Evolutionary conservation across 148 eudicot genomes (phyloP).

Genomic region (Persicaria tinctoria): DNA sequence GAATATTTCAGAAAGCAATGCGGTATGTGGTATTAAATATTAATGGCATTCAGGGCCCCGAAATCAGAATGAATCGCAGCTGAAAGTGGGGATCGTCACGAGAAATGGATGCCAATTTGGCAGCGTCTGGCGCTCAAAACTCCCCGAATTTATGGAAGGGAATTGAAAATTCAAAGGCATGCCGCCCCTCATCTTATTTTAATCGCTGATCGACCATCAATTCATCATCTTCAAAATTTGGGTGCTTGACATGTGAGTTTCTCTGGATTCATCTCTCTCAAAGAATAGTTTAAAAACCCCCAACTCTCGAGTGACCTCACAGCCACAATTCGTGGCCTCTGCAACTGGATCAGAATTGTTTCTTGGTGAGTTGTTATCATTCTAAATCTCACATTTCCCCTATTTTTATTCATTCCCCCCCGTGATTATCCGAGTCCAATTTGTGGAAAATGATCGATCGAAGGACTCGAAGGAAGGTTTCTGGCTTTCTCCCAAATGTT

Average conservation of each 20-base stretch:
- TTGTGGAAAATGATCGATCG: too few species aligned
- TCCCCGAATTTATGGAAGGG: not conserved
- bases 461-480: too few species aligned
- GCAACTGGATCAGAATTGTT: not conserved
- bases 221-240: not conserved
- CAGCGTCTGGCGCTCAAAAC: not conserved
- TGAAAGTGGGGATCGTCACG: not conserved
- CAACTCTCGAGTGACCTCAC: not conserved
- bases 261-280: not conserved
- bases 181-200: not conserved
- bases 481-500: too few species aligned
- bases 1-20: not conserved
- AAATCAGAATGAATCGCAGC: not conserved
- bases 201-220: not conserved
- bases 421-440: too few species aligned
- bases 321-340: not conserved
- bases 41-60: not conserved
- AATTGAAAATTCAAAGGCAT: slow-evolving; percentile 4
- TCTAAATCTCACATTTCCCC: not conserved
- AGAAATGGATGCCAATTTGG: not conserved
- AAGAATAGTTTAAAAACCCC: not conserved
- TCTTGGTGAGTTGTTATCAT: not conserved
- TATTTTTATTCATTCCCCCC: not conserved
- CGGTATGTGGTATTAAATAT: not conserved
- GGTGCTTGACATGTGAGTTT: not conserved